Base-by-base conservation (phyloP, 2,329 filamentous ascomycete species). In the Alternaria ventricosa region DNA sequence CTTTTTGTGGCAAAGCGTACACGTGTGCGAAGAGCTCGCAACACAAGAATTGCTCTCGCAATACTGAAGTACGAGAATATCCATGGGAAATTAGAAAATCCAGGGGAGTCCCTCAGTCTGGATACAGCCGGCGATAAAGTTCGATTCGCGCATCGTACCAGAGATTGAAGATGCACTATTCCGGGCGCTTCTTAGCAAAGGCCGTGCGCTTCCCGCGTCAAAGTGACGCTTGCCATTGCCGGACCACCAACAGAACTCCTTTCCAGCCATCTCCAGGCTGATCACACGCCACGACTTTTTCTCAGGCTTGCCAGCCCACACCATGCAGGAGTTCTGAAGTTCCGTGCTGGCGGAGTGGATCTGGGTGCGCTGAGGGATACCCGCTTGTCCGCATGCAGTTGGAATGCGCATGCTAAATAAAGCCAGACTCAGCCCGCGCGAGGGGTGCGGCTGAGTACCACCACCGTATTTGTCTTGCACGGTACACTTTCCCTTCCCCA, bases 381-480 rank as follows among this genome's bases (percentile, higher is more conserved):
- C 25, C 46, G 20, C 55, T 59, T 65, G 55, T 15, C 62, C 36
- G 50, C 25, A 56, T 56, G 51, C 45, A 33, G 30, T 12, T 63
- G 57, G 55, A 55, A 33, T 46, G 23, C 41, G 45, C 55, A 56
- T 57, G 33, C 59, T 62, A 63, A 65, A 65, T 65, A 65, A 63
- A 63, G 63, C 63, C 56, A 60, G 25, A 47, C 55, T 62, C 55
- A 59, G 63, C 50, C 59, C 61, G 46, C 33, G 60, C 60, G 60
- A 65, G 60, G 51, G 54, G 59, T 45, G 60, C 60, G 60, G 51
- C 63, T 63, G 60, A 56, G 55, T 50, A 53, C 43, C 25, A 47
- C 50, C 50, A 64, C 43, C 30, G 55, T 59, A 47, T 33, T 33
- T 47, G 20, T 46, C 53, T 27, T 58, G 25, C 61, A 53, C 61